Evolutionary conservation across 352 stramenopile species (phyloP).

Genomic region (Phytopythium cucurbitacearum): DNA sequence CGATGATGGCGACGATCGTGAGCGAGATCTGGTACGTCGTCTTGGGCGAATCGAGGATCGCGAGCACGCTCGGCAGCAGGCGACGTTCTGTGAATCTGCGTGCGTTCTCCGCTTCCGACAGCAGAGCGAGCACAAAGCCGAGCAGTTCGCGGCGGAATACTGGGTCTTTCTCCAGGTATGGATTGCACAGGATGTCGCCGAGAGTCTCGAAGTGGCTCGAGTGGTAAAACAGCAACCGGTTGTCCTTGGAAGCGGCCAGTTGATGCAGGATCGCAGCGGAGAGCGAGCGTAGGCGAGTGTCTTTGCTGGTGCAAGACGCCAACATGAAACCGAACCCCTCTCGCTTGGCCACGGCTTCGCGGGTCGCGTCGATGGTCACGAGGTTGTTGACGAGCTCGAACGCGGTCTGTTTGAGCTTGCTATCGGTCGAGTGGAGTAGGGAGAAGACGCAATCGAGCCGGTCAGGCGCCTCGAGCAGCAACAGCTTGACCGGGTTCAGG

Average conservation of each 20-base stretch:
- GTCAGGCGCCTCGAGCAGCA: constrained; percentile 60
- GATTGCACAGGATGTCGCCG: constrained; percentile 47
- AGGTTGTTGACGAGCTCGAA: constrained; percentile 63
- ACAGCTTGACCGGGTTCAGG: constrained; percentile 43
- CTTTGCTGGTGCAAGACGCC: constrained; percentile 48
- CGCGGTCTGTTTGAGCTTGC: constrained; percentile 41
- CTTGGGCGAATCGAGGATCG: constrained; percentile 36
- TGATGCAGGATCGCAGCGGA: constrained; percentile 56
- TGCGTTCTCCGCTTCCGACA: constrained; percentile 52
- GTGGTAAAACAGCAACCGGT: constrained; percentile 59
- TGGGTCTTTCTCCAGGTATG: constrained; percentile 61
- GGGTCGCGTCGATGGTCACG: constrained; percentile 53
- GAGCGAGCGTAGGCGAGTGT: constrained; percentile 45
- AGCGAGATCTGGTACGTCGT: constrained; percentile 33
- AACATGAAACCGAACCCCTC: constrained; percentile 71
- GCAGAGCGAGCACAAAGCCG: constrained; percentile 56
- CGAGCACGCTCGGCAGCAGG: constrained; percentile 48
- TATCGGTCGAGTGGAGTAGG: constrained; percentile 46
- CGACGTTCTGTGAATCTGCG: constrained; percentile 50
- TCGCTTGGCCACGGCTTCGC: constrained; percentile 51
- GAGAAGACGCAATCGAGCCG: constrained; percentile 70
- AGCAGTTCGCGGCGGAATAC: constrained; percentile 56
- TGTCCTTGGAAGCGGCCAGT: constrained; percentile 49
- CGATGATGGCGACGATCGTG: constrained; percentile 55
- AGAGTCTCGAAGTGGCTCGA: constrained; percentile 52